phyloP scores from a whole-genome alignment of 2,329 filamentous ascomycete species.

The Penicillium paneum region DNA sequence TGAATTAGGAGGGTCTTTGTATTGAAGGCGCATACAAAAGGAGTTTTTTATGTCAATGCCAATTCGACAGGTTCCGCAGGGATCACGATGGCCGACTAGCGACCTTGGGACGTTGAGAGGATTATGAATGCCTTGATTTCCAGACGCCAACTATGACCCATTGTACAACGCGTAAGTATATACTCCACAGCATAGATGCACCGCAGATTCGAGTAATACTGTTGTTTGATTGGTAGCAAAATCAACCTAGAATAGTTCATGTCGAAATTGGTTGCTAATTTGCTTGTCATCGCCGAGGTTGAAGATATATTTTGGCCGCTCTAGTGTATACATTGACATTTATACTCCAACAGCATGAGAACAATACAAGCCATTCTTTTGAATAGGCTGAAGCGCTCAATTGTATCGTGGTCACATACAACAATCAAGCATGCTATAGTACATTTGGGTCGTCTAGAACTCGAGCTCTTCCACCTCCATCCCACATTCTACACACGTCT shows the following conservation, averaged over 20 bases:
- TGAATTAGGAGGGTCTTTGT: not conserved
- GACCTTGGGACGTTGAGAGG: not conserved
- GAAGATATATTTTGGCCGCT: not conserved
- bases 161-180: not conserved
- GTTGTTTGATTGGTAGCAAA: not conserved
- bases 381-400: not conserved
- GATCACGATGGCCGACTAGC: not conserved
- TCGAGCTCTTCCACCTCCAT: conserved; percentile 67
- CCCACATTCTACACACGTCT: conserved; percentile 66
- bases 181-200: not conserved
- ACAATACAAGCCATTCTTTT: not conserved
- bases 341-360: not conserved
- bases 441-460: conserved; percentile 42
- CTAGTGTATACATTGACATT: not conserved
- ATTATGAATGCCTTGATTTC: not conserved
- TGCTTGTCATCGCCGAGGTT: not conserved
- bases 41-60: not conserved
- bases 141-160: not conserved
- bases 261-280: not conserved
- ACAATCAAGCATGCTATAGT: not conserved
- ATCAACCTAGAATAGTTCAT: not conserved
- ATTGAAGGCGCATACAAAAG: not conserved
- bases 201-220: not conserved
- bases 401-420: not conserved
- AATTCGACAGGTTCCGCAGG: not conserved